Conservation (phyloP, 2,329 filamentous ascomycete genomes). For the Fusarium palustre region DNA sequence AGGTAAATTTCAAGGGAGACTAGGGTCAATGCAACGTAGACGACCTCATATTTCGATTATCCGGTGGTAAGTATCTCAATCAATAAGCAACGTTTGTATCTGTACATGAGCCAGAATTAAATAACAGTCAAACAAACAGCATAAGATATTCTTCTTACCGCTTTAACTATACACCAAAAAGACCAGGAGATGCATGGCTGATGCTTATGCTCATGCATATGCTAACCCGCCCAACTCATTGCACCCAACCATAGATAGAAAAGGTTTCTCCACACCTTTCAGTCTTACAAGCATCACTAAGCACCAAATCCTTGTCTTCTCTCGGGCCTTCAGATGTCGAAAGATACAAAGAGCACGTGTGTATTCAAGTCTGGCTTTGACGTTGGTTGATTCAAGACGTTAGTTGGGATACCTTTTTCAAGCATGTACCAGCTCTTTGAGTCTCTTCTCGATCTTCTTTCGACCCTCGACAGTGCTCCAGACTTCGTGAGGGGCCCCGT, state of each 20-base stretch:
- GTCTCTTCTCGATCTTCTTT: constrained; percentile 79
- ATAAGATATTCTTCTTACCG: constrained; percentile 13
- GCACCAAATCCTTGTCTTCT: constrained; percentile 14
- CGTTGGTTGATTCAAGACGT: not conserved
- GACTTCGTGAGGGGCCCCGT: constrained; percentile 85
- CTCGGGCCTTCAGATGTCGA: constrained; percentile 4
- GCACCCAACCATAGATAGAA: not conserved
- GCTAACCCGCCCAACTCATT: not conserved
- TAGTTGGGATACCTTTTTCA: constrained; percentile 35
- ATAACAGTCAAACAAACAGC: not conserved
- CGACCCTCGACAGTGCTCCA: constrained; percentile 83
- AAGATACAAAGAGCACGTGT: constrained; percentile 21
- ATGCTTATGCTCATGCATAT: constrained; percentile 22
- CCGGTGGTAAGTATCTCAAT: not conserved
- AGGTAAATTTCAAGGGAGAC: constrained; percentile 2
- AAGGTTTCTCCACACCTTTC: constrained; percentile 28
- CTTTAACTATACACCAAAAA: constrained; percentile 21
- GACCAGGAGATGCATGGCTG: constrained; percentile 24
- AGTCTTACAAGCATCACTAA: constrained; percentile 30
- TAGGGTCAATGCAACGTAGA: not conserved
- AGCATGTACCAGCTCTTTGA: constrained; percentile 72
- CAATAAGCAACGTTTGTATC: constrained; percentile 16
- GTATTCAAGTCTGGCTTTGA: not conserved
- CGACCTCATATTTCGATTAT: constrained; percentile 4
- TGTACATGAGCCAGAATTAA: not conserved